These are phyloP conservation scores for Phragmites australis DNA, from an alignment of 176 grass and related monocot genomes.

Conservation along the genomic window DNA sequence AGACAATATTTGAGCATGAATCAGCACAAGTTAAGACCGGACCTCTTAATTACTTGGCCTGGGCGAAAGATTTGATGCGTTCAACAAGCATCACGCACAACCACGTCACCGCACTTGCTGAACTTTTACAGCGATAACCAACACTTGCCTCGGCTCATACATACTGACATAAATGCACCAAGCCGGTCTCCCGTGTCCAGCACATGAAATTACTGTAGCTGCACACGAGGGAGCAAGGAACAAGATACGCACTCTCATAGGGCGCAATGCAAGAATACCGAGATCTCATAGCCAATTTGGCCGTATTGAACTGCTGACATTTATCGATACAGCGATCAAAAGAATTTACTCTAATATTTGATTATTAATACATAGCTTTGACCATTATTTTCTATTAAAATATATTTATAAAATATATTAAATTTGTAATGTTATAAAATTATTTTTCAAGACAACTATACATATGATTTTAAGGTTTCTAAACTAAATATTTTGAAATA, in stretches of 20 bases:
- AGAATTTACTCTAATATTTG: too few species aligned
- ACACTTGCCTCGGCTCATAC: constrained; percentile 13
- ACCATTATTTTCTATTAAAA: too few species aligned
- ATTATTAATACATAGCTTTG: too few species aligned
- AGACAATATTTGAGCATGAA: neutral
- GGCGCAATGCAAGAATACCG: constrained; percentile 1
- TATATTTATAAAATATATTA: too few species aligned
- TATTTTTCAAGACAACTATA: too few species aligned
- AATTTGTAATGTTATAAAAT: too few species aligned
- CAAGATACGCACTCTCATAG: neutral
- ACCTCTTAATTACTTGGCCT: neutral
- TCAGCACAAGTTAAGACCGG: neutral
- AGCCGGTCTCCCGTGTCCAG: constrained; percentile 37
- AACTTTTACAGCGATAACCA: neutral
- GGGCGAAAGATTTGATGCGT: neutral
- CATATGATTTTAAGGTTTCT: too few species aligned
- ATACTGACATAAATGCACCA: constrained; percentile 35
- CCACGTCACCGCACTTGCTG: neutral
- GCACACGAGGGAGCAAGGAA: neutral
- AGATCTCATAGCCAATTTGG: constrained; percentile 33
- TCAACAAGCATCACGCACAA: constrained; percentile 5
- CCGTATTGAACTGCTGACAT: constrained; percentile 8
- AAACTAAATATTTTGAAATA: too few species aligned
- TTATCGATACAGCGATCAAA: neutral
- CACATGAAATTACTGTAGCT: neutral